Conservation (phyloP, 768 basidiomycete species). For the Lanmaoa rubissima region DNA sequence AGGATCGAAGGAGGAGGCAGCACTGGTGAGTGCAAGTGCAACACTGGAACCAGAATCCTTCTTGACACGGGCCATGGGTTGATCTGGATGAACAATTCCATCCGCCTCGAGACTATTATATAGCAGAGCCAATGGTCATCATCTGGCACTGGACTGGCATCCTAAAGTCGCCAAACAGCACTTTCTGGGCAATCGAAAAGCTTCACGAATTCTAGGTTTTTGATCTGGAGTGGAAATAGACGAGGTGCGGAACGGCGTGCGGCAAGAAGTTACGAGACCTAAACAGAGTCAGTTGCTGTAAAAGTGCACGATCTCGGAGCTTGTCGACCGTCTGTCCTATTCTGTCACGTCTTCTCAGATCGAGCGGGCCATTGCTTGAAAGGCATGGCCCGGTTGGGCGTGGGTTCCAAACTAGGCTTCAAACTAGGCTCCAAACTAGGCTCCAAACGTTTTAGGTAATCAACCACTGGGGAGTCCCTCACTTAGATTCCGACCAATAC, state of each 20-base stretch:
- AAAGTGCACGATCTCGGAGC: too few species aligned
- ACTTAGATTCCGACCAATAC: not conserved
- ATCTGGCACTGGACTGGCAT: too few species aligned
- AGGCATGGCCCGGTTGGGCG: too few species aligned
- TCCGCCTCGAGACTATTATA: not conserved
- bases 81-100: not conserved
- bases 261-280: too few species aligned
- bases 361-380: too few species aligned
- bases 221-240: too few species aligned
- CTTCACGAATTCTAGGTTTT: conserved; percentile 9
- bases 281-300: too few species aligned
- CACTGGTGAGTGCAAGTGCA: not conserved
- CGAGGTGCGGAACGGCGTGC: too few species aligned
- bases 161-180: not conserved
- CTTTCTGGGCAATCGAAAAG: conserved; percentile 9
- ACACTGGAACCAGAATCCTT: not conserved
- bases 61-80: not conserved
- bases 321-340: too few species aligned
- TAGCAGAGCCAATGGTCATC: not conserved
- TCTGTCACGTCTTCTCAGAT: too few species aligned
- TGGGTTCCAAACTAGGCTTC: too few species aligned
- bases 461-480: conserved; percentile 21
- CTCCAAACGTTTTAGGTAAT: conserved; percentile 12
- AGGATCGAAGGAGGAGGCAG: not conserved
- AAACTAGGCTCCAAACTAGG: too few species aligned